Evolutionary conservation across 768 basidiomycete species (phyloP), one percentile per base, ranked within the genome.

Genomic region (Kwoniella sp.): DNA sequence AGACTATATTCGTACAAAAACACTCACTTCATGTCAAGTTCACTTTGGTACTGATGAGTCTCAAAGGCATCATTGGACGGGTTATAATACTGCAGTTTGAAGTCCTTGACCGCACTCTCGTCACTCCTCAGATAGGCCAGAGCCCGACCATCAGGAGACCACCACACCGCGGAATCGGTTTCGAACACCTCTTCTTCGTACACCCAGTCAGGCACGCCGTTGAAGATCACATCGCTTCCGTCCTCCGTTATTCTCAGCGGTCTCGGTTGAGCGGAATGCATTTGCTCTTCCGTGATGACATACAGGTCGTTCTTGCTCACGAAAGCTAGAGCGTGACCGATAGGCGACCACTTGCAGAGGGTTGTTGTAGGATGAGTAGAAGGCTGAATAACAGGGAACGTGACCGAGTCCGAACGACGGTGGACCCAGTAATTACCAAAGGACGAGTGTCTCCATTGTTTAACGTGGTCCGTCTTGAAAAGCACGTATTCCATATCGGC

Each of bases 181-280:
- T 84, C 81, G 70, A 92, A 89, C 24, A 97, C 79, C 60, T 80
- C 79, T 57, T 80, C 79, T 56, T 80, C 79, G 53, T 80, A 80
- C 4, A 97, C 95, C 95, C 96, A 98, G 77, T 96, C 92, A 0
- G 92, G 91, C 1, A 96, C 90, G 7, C 96, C 96, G 72, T 97
- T 87, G 83, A 98, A 96, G 17, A 94, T 83, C 0, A 89, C 88
- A 0, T 86, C 84, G 55, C 88, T 90, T 0, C 96, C 96, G 15
- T 88, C 86, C 0, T 83, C 82, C 1, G 95, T 99, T 10, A 98
- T 83, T 10, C 88, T 88, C 54, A 94, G 88, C 29, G 72, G 63
- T 9, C 62, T 63, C 8, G 68, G 64, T 10, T 50, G 29, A 17
- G 63, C 30, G 9, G 53, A 55, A 4, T 59, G 63, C 64, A 70